A percentile compares a stretch with the other conserved stretches of the same genome.
Evolutionary conservation across 2,329 filamentous ascomycete species (phyloP).

Genomic region (Hymenoscyphus fructigenus): DNA sequence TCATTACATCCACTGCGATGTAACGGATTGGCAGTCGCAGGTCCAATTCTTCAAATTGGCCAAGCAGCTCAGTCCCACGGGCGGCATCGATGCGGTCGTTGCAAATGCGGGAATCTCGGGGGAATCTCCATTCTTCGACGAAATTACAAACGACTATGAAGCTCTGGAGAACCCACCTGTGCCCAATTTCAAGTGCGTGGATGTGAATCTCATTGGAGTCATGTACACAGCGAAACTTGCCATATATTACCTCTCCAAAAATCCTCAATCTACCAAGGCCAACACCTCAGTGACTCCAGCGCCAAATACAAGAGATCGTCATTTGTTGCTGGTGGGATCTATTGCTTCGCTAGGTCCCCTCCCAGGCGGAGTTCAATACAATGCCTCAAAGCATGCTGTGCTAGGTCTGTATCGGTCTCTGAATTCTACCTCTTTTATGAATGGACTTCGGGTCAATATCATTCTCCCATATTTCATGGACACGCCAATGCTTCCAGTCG

Average conservation of each 20-base stretch:
- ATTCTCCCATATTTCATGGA: conserved; percentile 67
- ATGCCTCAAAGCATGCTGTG: conserved; percentile 63
- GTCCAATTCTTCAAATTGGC: conserved; percentile 62
- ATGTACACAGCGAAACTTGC: conserved; percentile 66
- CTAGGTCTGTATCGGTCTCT: conserved; percentile 63
- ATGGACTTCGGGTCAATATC: conserved; percentile 62
- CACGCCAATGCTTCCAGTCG: conserved; percentile 54
- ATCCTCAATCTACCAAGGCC: conserved; percentile 43
- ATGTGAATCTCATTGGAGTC: conserved; percentile 64
- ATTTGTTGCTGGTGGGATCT: conserved; percentile 62
- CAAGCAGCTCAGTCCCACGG: conserved; percentile 50
- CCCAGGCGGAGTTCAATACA: conserved; percentile 52
- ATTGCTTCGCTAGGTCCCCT: conserved; percentile 54
- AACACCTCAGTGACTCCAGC: conserved; percentile 35
- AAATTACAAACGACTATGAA: conserved; percentile 39
- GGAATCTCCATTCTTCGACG: conserved; percentile 44
- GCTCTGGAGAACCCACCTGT: conserved; percentile 44
- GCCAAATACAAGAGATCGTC: conserved; percentile 48
- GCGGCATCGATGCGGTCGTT: conserved; percentile 61
- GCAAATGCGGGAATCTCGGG: conserved; percentile 65
- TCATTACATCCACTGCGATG: conserved; percentile 61
- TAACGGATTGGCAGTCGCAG: conserved; percentile 64
- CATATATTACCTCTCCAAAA: conserved; percentile 55
- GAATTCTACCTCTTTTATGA: conserved; percentile 47
- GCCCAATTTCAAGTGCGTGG: conserved; percentile 53